Evolutionary conservation across 352 stramenopile species (phyloP).

Genomic region (Saprolegnia diclina): DNA sequence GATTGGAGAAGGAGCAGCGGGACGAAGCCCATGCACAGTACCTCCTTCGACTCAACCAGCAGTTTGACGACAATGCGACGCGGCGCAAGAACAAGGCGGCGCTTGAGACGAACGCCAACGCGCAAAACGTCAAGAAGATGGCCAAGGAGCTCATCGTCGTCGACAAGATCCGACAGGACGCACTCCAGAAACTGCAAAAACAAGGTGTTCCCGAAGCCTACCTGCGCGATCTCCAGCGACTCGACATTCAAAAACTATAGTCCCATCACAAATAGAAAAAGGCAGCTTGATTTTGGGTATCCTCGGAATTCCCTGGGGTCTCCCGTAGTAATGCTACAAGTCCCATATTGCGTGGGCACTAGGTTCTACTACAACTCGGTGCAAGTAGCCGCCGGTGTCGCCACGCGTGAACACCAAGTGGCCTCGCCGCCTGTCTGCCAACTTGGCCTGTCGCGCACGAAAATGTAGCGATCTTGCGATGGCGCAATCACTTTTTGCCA

Average conservation of each 20-base stretch:
- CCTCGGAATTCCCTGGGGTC: too few species aligned
- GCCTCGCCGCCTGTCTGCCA: too few species aligned
- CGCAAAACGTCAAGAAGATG: slow-evolving; percentile 53
- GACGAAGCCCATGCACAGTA: slow-evolving; percentile 20
- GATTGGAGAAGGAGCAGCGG: neutral
- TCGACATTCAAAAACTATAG: slow-evolving; percentile 16
- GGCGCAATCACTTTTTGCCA: neutral
- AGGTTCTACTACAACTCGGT: too few species aligned
- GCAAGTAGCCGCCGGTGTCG: too few species aligned
- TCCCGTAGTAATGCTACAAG: too few species aligned
- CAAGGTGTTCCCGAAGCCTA: slow-evolving; percentile 64
- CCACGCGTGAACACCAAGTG: too few species aligned
- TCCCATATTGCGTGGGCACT: too few species aligned
- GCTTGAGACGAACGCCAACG: slow-evolving; percentile 62
- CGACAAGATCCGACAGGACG: slow-evolving; percentile 64
- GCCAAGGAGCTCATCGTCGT: slow-evolving; percentile 68
- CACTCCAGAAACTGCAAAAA: slow-evolving; percentile 53
- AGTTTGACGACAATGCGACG: slow-evolving; percentile 57
- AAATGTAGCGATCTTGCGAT: neutral
- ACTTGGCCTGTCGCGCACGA: neutral
- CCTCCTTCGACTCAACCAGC: slow-evolving; percentile 30
- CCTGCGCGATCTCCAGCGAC: slow-evolving; percentile 46
- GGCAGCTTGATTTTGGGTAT: too few species aligned
- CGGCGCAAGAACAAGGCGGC: slow-evolving; percentile 55
- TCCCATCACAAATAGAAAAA: neutral